phyloP scores from a whole-genome alignment of 768 basidiomycete species.

The Mycena leptocephala region DNA sequence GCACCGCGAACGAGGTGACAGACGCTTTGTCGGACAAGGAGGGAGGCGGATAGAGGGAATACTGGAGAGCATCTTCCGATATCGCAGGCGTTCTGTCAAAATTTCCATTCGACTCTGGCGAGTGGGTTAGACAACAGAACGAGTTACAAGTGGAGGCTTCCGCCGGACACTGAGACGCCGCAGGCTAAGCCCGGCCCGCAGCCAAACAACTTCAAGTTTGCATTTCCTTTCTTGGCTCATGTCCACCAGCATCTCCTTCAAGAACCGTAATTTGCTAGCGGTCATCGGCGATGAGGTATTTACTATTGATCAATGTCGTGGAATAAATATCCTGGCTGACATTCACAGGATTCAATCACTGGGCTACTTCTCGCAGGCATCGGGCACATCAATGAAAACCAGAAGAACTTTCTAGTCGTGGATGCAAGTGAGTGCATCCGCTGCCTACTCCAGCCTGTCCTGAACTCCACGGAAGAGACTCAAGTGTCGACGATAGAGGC shows the following conservation, averaged over 20 bases:
- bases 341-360: conserved; percentile 92
- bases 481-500: conserved; percentile 92
- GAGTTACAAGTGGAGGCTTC: no score
- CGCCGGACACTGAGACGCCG: conserved; percentile 32
- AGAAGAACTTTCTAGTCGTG: conserved; percentile 97
- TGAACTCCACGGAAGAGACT: conserved; percentile 75
- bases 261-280: conserved; percentile 91
- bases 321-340: conserved; percentile 22
- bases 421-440: conserved; percentile 82
- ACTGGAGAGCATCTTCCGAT: conserved; percentile 89
- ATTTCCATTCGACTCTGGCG: conserved; percentile 73
- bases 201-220: neutral
- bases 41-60: conserved; percentile 77
- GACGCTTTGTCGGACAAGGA: conserved; percentile 71
- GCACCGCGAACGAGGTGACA: conserved; percentile 74
- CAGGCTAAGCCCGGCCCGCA: no score
- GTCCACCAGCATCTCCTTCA: conserved; percentile 72
- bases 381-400: conserved; percentile 90
- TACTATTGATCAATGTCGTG: neutral
- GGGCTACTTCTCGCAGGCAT: conserved; percentile 96
- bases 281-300: conserved; percentile 98
- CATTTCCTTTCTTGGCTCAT: conserved; percentile 50
- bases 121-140: no score
- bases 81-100: conserved; percentile 85
- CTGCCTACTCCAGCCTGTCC: neutral